These are phyloP conservation scores for Capsicum baccatum DNA, from an alignment of 257 asterid species.

Conservation along the genomic window DNA sequence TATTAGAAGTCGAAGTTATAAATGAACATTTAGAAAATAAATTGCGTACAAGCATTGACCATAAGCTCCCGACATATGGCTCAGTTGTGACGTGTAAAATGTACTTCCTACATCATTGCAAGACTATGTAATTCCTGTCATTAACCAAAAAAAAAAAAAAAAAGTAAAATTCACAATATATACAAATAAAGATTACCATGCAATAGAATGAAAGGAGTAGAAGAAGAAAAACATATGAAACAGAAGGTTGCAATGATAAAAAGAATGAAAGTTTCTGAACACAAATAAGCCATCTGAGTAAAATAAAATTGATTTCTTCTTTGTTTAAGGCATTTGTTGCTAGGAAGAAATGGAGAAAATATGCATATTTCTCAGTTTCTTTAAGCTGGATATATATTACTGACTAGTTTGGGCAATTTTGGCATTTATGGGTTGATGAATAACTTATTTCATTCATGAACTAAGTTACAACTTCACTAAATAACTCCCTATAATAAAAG, in stretches of 20 bases:
- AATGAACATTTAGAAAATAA: not conserved
- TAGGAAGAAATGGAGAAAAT: too few species aligned
- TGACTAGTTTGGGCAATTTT: too few species aligned
- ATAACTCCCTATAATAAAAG: too few species aligned
- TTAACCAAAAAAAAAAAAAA: not conserved
- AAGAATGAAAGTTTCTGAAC: not conserved
- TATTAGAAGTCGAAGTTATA: too few species aligned
- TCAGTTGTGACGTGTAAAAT: conserved; percentile 5
- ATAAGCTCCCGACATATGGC: conserved; percentile 20
- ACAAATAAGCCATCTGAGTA: conserved; percentile 22
- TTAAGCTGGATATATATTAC: too few species aligned
- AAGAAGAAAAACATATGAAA: conserved; percentile 24
- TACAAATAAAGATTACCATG: conserved; percentile 32
- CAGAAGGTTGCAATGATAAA: conserved; percentile 10
- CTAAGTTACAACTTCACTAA: too few species aligned
- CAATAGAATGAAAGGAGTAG: conserved; percentile 43
- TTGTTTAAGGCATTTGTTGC: not conserved
- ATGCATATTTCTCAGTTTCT: too few species aligned
- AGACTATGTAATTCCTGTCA: conserved; percentile 32
- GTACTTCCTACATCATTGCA: conserved; percentile 25
- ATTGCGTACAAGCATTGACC: conserved; percentile 36
- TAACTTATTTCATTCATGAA: too few species aligned
- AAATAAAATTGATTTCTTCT: not conserved
- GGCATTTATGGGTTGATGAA: too few species aligned
- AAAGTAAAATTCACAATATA: too few species aligned